A percentile compares a stretch with the other conserved stretches of the same genome.
Conservation (phyloP, 805 yeast genomes). For the Saturnispora mendoncae region DNA sequence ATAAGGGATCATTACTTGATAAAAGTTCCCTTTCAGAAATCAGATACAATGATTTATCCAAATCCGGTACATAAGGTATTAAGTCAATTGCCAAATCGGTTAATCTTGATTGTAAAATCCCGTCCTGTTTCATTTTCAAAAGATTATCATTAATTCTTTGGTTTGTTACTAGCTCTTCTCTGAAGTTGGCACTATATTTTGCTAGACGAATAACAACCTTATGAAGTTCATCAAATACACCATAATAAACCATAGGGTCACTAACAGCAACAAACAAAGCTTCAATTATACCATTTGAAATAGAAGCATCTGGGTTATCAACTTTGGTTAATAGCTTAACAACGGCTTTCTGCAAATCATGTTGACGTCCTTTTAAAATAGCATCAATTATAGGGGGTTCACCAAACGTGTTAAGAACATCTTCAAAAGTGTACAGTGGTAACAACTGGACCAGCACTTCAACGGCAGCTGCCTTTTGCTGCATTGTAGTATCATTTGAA, state of each 20-base stretch:
- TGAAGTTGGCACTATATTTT: conserved; percentile 24
- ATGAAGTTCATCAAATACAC: conserved; percentile 20
- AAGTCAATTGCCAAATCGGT: conserved; percentile 26
- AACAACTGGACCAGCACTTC: conserved; percentile 23
- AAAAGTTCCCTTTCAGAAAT: conserved; percentile 19
- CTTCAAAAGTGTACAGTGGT: conserved; percentile 23
- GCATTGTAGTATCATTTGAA: conserved; percentile 19
- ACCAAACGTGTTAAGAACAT: conserved; percentile 19
- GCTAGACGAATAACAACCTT: conserved; percentile 19
- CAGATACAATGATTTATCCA: conserved; percentile 23
- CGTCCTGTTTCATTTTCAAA: conserved; percentile 18
- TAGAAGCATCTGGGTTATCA: conserved; percentile 21
- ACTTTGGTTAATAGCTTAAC: conserved; percentile 23
- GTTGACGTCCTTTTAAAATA: conserved; percentile 17
- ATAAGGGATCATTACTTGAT: conserved; percentile 24
- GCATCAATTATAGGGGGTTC: conserved; percentile 25
- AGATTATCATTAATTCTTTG: conserved; percentile 19
- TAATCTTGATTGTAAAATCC: conserved; percentile 23
- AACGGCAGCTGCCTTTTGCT: conserved; percentile 16
- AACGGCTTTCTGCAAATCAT: conserved; percentile 22
- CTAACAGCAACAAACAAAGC: conserved; percentile 20
- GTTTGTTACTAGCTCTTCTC: conserved; percentile 24
- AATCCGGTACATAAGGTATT: conserved; percentile 18
- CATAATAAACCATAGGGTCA: conserved; percentile 16
- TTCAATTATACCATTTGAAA: conserved; percentile 10